phyloP scores from a whole-genome alignment of 371 early-diverging fungal genomes.

The Mucor lusitanicus region DNA sequence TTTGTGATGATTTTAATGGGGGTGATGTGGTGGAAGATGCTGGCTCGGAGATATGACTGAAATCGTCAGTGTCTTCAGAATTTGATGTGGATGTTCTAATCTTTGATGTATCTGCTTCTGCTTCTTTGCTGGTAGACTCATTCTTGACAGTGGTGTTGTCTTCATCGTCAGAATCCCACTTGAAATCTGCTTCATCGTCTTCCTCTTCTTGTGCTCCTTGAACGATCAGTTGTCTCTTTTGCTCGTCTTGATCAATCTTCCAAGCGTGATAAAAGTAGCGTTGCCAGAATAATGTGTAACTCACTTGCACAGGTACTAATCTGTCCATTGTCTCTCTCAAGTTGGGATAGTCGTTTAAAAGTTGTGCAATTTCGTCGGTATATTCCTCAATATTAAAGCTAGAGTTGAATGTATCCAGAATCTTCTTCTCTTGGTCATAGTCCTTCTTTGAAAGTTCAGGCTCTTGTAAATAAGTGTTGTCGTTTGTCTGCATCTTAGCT shows the following conservation, averaged over 20 bases:
- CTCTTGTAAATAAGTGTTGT: constrained; percentile 32
- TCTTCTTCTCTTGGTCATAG: constrained; percentile 24
- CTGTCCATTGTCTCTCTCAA: constrained; percentile 47
- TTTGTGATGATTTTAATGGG: constrained; percentile 7
- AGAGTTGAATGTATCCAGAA: constrained; percentile 34
- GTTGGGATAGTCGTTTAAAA: constrained; percentile 38
- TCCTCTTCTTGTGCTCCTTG: constrained; percentile 15
- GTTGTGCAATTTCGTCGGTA: constrained; percentile 45
- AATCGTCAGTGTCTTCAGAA: constrained; percentile 32
- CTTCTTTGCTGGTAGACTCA: not conserved
- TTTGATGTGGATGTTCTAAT: constrained; percentile 6
- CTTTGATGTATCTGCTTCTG: constrained; percentile 8
- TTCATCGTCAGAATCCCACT: constrained; percentile 56
- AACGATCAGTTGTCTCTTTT: constrained; percentile 46
- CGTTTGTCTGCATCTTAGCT: constrained; percentile 41
- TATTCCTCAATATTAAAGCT: constrained; percentile 43
- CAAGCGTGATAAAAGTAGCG: constrained; percentile 50
- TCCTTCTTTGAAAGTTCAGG: constrained; percentile 18
- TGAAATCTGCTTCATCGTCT: constrained; percentile 44
- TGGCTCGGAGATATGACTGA: constrained; percentile 24
- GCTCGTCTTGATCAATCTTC: constrained; percentile 50
- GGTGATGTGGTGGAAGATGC: constrained; percentile 21
- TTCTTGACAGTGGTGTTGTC: constrained; percentile 17
- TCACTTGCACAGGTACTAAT: constrained; percentile 52
- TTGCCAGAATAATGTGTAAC: constrained; percentile 48